These are phyloP conservation scores for Sporobolus alterniflorus DNA, from an alignment of 202 grass and related monocot species.

Conservation along the genomic window DNA sequence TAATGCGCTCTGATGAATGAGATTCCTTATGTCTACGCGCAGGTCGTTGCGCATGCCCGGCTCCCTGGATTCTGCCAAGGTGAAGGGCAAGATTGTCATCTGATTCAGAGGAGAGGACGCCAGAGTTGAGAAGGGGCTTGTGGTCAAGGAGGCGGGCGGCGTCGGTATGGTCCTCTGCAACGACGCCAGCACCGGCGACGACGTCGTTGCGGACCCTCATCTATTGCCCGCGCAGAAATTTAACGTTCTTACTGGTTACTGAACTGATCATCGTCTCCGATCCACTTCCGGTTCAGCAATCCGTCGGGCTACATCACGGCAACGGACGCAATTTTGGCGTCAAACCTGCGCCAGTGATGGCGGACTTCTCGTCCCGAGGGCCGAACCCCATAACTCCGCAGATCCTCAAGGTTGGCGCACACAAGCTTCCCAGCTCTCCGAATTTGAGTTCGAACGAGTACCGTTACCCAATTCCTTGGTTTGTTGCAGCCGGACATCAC, in stretches of 20 bases:
- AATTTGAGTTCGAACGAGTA: neutral
- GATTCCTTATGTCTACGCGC: neutral
- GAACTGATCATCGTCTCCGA: neutral
- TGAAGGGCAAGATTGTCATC: conserved; percentile 64
- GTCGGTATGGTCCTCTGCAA: conserved; percentile 78
- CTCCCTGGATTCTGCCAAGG: conserved; percentile 53
- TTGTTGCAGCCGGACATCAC: conserved; percentile 67
- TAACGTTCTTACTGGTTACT: neutral
- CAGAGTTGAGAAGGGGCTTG: conserved; percentile 46
- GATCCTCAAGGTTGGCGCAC: conserved; percentile 54
- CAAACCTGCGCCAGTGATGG: conserved; percentile 73
- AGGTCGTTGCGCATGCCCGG: conserved; percentile 45
- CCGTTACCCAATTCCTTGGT: neutral
- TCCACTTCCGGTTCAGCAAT: neutral
- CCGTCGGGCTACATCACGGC: conserved; percentile 52
- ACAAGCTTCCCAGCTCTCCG: neutral
- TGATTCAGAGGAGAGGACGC: conserved; percentile 50
- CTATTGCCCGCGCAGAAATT: conserved; percentile 35
- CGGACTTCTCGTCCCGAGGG: conserved; percentile 70
- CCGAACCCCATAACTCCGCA: conserved; percentile 64
- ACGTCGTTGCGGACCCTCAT: conserved; percentile 42
- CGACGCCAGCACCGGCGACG: neutral
- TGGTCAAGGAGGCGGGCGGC: conserved; percentile 62
- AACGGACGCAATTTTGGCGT: conserved; percentile 25
- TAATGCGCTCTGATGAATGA: neutral